A percentile compares a stretch with the other conserved stretches of the same genome.
Conservation (phyloP, 805 yeast genomes). For the Yarrowia sp. region DNA sequence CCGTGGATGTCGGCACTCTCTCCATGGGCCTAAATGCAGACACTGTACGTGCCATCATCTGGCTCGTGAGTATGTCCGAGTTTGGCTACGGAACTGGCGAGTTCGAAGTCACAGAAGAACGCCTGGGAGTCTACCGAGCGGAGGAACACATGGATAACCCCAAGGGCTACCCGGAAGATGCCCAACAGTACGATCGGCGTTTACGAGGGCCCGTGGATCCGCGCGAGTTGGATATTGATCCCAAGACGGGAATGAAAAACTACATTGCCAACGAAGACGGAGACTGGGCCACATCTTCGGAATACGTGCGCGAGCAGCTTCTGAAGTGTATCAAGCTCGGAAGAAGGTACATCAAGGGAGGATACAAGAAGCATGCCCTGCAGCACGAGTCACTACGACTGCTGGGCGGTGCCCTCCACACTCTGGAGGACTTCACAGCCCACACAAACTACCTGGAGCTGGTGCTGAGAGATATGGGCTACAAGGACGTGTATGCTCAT, state of each 20-base stretch:
- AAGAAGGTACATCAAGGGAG: constrained; percentile 27
- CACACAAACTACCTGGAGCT: constrained; percentile 33
- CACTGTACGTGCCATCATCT: constrained; percentile 31
- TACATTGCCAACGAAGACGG: constrained; percentile 35
- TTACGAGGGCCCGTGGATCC: constrained; percentile 32
- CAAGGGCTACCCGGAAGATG: constrained; percentile 33
- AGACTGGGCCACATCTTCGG: constrained; percentile 33
- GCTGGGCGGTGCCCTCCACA: constrained; percentile 34
- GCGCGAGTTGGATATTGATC: constrained; percentile 32
- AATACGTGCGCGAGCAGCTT: constrained; percentile 31
- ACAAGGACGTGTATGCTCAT: constrained; percentile 33
- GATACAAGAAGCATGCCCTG: constrained; percentile 8
- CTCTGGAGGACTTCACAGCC: constrained; percentile 35
- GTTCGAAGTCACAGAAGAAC: constrained; percentile 34
- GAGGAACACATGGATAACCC: constrained; percentile 36
- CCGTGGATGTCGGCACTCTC: constrained; percentile 35
- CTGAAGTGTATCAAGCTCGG: constrained; percentile 31
- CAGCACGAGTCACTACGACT: constrained; percentile 32
- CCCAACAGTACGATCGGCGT: constrained; percentile 30
- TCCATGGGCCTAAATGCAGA: constrained; percentile 29
- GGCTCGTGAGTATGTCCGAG: constrained; percentile 32
- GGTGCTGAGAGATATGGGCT: constrained; percentile 31
- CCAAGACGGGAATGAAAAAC: constrained; percentile 35
- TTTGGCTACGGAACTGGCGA: constrained; percentile 36
- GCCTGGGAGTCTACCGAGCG: constrained; percentile 33